Evolutionary conservation across 2,329 filamentous ascomycete species (phyloP), one percentile per base, ranked within the genome.

Genomic region (Pseudocercospora eumusae): DNA sequence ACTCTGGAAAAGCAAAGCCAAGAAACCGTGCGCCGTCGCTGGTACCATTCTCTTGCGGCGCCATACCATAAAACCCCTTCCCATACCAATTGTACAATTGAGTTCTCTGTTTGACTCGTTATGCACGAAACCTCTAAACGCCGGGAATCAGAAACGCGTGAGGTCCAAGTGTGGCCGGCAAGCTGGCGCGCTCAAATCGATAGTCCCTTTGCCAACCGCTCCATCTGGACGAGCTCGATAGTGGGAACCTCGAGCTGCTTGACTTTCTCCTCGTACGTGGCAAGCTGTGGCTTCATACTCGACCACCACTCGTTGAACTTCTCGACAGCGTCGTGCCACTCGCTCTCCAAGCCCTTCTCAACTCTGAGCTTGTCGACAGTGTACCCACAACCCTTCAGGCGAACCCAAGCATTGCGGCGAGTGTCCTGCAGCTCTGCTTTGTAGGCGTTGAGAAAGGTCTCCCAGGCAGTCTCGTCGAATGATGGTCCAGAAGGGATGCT

Each of bases 281-380:
- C 57, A 25, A 76, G 73, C 54, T 67, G 68, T 33, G 64, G 65
- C 64, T 74, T 76, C 70, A 75, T 74, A 45, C 70, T 69, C 11
- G 67, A 67, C 75, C 75, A 78, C 76, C 77, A 80, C 27, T 70
- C 65, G 64, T 75, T 73, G 61, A 79, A 79, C 5, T 73, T 69
- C 28, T 69, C 69, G 50, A 72, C 61, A 11, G 72, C 72, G 13
- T 67, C 60, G 25, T 67, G 62, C 45, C 64, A 56, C 44, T 66
- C 57, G 28, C 61, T 60, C 21, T 67, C 62, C 40, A 55, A 28
- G 13, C 57, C 57, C 13, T 62, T 62, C 65, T 73, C 71, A 15
- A 64, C 57, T 45, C 67, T 64, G 50, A 68, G 47, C 45, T 65
- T 68, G 55, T 74, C 70, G 56, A 74, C 66, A 13, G 61, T 69